These are phyloP conservation scores for Lactarius sp. DNA, from an alignment of 768 basidiomycete genomes.

Conservation along the genomic window DNA sequence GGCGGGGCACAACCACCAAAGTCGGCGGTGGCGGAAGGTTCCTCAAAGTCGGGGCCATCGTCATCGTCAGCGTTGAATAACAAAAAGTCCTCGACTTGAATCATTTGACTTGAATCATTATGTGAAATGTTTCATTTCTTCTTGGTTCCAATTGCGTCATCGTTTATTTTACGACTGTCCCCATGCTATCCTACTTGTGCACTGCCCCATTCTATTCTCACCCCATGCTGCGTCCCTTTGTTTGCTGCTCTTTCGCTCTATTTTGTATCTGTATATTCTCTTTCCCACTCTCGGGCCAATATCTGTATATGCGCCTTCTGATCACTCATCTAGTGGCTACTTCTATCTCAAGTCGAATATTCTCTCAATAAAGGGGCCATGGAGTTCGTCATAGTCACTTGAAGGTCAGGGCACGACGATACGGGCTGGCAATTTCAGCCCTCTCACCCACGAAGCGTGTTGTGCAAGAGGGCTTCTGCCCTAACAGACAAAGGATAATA, in stretches of 20 bases:
- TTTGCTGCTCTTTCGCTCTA: neutral
- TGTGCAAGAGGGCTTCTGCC: neutral
- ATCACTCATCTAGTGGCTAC: neutral
- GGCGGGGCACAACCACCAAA: neutral
- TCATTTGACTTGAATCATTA: neutral
- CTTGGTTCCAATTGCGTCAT: neutral
- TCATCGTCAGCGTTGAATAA: neutral
- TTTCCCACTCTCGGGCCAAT: neutral
- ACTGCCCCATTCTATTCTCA: neutral
- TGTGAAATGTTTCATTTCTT: neutral
- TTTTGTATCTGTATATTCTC: slow-evolving; percentile 9
- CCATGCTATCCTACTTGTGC: neutral
- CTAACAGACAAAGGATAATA: too few species aligned
- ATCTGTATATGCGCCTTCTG: neutral
- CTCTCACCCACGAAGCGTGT: neutral
- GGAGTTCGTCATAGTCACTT: neutral
- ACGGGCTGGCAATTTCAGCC: neutral
- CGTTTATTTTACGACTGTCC: neutral
- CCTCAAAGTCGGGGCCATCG: neutral
- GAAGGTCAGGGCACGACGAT: neutral
- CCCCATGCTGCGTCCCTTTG: neutral
- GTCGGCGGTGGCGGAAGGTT: neutral
- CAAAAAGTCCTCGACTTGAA: neutral
- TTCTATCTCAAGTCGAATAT: neutral
- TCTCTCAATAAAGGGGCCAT: neutral